Base-by-base conservation (phyloP, 805 yeast species). In the Ogataea ganodermae region DNA sequence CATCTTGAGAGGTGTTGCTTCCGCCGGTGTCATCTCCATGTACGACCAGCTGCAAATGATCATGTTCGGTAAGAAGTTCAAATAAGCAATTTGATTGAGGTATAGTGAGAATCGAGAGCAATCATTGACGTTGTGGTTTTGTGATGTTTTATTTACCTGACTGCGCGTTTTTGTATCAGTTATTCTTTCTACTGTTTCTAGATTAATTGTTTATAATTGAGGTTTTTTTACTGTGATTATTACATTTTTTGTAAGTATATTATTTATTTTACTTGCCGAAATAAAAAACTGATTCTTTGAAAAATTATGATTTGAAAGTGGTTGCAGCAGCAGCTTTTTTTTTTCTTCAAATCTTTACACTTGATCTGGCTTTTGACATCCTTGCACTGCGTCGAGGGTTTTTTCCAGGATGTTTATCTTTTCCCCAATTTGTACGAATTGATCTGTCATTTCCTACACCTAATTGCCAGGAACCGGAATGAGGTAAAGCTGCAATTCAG, bases 1-100 rank as follows among this genome's bases (percentile, higher is more conserved):
- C 94, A 90, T 90, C 84, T 83, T 90, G 78, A 90, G 97, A 86
- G 97, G 97, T 89, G 96, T 90, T 73, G 97, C 97, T 76, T 96
- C 96, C 84, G 97, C 97, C 72, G 96, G 96, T 88, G 97, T 91
- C 68, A 89, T 90, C 76, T 90, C 97, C 80, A 70, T 91, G 83
- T 90, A 91, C 82, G 97, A 91, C 78, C 96, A 90, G 81, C 80
- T 90, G 75, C 97, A 90, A 81, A 76, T 90, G 78, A 84, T 90
- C 83, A 51, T 91, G 67, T 89, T 90, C 77, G 97, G 97, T 78
- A 89, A 90, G 89, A 89, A 89, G 79, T 90, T 89, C 84, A 76
- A 84, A 78, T 80, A 76, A 72, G 59, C 63, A 50, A 52, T 27
- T 59, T 64, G 36, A 52, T 45, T 32, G 32, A 27, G 33, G 39